Evolutionary conservation across 305 asterid genomes (phyloP).

Genomic region (Fraxinus velutina): DNA sequence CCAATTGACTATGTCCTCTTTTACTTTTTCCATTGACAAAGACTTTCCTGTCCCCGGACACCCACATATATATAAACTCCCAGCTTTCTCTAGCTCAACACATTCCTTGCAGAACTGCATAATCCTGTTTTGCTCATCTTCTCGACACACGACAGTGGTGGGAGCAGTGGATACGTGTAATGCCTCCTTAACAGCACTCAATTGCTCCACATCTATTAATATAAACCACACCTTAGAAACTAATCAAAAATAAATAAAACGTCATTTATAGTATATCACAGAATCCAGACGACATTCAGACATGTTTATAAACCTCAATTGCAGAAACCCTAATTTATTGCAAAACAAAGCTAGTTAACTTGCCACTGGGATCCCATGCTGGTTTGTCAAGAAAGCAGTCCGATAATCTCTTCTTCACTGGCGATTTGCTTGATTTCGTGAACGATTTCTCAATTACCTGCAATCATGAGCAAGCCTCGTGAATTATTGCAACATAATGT

Average conservation of each 20-base stretch:
- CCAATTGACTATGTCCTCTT: conserved; percentile 58
- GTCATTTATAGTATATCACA: background rate
- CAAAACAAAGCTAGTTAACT: conserved; percentile 16
- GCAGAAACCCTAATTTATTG: background rate
- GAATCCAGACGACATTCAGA: background rate
- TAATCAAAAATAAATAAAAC: background rate
- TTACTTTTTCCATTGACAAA: conserved; percentile 66
- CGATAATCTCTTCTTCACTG: conserved; percentile 39
- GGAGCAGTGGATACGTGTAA: conserved; percentile 80
- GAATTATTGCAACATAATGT: conserved; percentile 10
- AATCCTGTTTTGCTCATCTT: conserved; percentile 60
- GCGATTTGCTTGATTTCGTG: conserved; percentile 31
- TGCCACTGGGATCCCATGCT: conserved; percentile 71
- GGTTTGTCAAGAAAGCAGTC: conserved; percentile 46
- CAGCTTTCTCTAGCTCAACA: conserved; percentile 63
- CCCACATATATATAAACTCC: conserved; percentile 82
- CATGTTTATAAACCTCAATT: background rate
- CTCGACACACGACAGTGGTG: conserved; percentile 56
- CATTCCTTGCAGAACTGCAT: conserved; percentile 75
- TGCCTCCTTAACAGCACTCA: conserved; percentile 72
- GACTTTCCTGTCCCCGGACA: conserved; percentile 99
- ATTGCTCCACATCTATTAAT: conserved; percentile 53
- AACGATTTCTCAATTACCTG: conserved; percentile 40
- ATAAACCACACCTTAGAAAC: conserved; percentile 9
- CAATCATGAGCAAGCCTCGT: background rate